Evolutionary conservation across 106 monocot species (phyloP), one percentile per base, ranked within the genome.

Genomic region (Platanthera guangdongensis): DNA sequence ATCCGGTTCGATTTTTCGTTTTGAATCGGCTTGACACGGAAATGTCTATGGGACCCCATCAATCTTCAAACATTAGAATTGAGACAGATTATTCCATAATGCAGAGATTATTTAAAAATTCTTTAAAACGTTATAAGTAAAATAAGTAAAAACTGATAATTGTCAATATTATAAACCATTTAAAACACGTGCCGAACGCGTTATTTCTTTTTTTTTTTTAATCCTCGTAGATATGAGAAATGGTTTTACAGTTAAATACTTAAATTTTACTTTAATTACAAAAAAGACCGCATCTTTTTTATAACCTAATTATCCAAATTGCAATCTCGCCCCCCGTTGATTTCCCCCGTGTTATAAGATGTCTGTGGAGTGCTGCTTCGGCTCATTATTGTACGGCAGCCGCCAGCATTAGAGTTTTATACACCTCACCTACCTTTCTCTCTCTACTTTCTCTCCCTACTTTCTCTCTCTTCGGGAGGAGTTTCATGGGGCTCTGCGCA

Each of bases 401-500:
- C 65, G 22, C 65, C 4, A 30, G 9, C 8, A n/a, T 1, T 47
- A 70, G 70, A 48, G 70, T 47, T 70, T 70, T 70, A 16, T 70
- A 45, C 10, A 1, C 16, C 6, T 13, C 12, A 3, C 13, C 45
- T 68, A 45, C 39, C 68, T 70, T 47, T 70, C 47, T 16, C 45
- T 68, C 69, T 68, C 68, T 70, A 46, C 9, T 69, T 15, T 4
- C 53, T 53, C 30, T 39, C 53, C 57, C 39, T 39, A 39, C 51
- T 55, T 5, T 45, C 39, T 46, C 72, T 50, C 39, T 7, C 47
- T 49, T n/a, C 48, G 13, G 72, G 22, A 8, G 32, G 52, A 18
- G 4, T 63, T 21, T 12, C 5, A 95, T 95, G 95, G 95, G 95
- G 54, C 72, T 79, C 62, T 95, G 95, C 49, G 47, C 77, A 8